Evolutionary conservation across 2,329 filamentous ascomycete species (phyloP), one percentile per base, ranked within the genome.

Genomic region (Cercospora zeae-maydis): DNA sequence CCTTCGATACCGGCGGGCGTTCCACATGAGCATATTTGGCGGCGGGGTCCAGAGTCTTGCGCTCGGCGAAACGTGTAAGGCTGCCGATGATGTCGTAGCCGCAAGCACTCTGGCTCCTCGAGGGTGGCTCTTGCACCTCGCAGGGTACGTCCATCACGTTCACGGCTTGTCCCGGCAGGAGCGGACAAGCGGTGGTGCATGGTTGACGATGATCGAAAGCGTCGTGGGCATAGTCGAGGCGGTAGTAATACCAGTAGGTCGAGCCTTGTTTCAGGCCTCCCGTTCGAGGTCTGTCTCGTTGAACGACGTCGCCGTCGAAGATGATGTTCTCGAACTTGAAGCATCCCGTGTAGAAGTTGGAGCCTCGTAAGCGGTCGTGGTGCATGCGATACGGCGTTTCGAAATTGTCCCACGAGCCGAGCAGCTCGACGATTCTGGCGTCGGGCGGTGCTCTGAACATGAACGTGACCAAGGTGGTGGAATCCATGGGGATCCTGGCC

Each of bases 321-420:
- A 91, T 87, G 73, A 96, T 95, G 75, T 95, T 87, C 66, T 88
- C 70, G 77, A 96, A 96, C 37, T 86, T 86, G 79, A 95, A 90
- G 75, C 92, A 96, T 47, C 92, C 93, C 72, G 88, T 87, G 92
- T 92, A 97, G 76, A 91, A 86, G 66, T 87, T 86, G 62, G 82
- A 82, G 68, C 91, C 89, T 70, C 89, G 86, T 74, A 89, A 86
- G 67, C 79, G 80, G 78, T 98, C 93, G 70, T 87, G 86, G 75
- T 93, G 86, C 87, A 98, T 92, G 51, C 81, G 81, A 80, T 96
- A 93, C 55, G 86, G 81, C 73, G 84, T 86, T 64, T 83, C 82
- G 78, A 97, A 97, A 80, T 96, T 96, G 80, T 97, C 93, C 93
- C 93, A 98, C 67, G 92, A 96, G 66, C 93, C 93, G 70, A 95